Percentiles rank a stretch among this genome's conserved stretches.
These are phyloP conservation scores for Metschnikowia kofuensis DNA, from an alignment of 805 yeast genomes.

Conservation along the genomic window DNA sequence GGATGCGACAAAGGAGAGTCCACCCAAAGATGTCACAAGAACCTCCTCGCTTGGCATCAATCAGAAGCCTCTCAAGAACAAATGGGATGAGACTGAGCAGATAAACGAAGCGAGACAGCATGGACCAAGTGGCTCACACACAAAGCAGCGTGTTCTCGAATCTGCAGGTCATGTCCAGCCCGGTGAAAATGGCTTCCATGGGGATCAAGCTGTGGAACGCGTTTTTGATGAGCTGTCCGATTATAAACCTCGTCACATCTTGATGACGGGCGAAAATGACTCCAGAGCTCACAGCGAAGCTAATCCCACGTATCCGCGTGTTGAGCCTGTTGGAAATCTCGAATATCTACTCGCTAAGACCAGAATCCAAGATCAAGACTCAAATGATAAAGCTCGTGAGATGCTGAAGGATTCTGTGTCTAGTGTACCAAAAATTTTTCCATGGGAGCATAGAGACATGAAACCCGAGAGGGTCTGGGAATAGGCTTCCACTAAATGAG, in stretches of 20 bases:
- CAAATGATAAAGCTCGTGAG: too few species aligned
- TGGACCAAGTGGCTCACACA: background rate
- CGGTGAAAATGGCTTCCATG: slow-evolving; percentile 10
- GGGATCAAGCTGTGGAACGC: slow-evolving; percentile 26
- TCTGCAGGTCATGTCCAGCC: background rate
- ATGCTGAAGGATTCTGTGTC: background rate
- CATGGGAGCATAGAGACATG: slow-evolving; percentile 33
- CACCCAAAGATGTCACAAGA: slow-evolving; percentile 28
- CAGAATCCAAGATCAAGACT: background rate
- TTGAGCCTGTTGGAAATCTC: background rate
- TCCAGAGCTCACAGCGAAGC: background rate
- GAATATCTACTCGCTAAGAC: background rate
- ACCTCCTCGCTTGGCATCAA: slow-evolving; percentile 13
- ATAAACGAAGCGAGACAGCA: background rate
- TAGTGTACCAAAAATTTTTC: slow-evolving; percentile 24
- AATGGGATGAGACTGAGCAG: slow-evolving; percentile 25
- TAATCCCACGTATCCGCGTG: background rate
- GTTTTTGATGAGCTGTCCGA: slow-evolving; percentile 28
- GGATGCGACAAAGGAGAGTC: slow-evolving; percentile 45
- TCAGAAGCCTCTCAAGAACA: slow-evolving; percentile 19
- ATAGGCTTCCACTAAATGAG: background rate
- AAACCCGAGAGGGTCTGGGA: slow-evolving; percentile 8
- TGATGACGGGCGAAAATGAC: slow-evolving; percentile 6
- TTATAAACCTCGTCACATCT: slow-evolving; percentile 28
- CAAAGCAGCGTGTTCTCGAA: too few species aligned